A percentile compares a stretch with the other conserved stretches of the same genome.
phyloP scores from a whole-genome alignment of 2,329 filamentous ascomycete species.

The Neurospora sp. region DNA sequence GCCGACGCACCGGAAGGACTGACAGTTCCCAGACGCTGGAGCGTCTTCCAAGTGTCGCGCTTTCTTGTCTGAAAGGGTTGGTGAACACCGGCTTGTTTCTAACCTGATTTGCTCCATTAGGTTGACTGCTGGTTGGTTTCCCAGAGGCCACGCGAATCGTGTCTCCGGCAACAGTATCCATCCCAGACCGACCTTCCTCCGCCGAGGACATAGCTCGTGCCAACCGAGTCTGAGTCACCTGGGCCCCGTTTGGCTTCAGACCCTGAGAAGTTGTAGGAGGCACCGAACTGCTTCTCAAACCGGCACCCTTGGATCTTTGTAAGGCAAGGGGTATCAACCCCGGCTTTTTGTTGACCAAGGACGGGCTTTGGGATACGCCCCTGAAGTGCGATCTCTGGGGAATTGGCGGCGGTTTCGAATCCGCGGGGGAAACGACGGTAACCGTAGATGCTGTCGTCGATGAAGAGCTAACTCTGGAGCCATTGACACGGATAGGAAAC shows the following conservation, averaged over 20 bases:
- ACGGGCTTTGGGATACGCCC: slow-evolving; percentile 56
- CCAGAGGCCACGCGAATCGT: not conserved
- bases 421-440: slow-evolving; percentile 55
- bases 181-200: not conserved
- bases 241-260: not conserved
- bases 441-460: slow-evolving; percentile 35
- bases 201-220: not conserved
- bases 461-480: slow-evolving; percentile 50
- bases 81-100: slow-evolving; percentile 31
- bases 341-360: slow-evolving; percentile 49
- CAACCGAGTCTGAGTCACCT: not conserved
- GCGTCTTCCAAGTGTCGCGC: slow-evolving; percentile 44
- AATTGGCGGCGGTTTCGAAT: slow-evolving; percentile 62
- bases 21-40: slow-evolving; percentile 53
- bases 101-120: slow-evolving; percentile 24
- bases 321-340: slow-evolving; percentile 60
- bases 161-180: not conserved
- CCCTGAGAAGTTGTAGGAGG: slow-evolving; percentile 29
- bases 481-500: slow-evolving; percentile 56
- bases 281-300: slow-evolving; percentile 53
- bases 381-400: slow-evolving; percentile 72
- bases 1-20: slow-evolving; percentile 50
- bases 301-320: slow-evolving; percentile 54
- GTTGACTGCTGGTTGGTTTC: slow-evolving; percentile 22
- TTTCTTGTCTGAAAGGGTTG: slow-evolving; percentile 42